Evolutionary conservation across 1,284 basidiomycete species (phyloP).

Genomic region (Anthracocystis setariae): DNA sequence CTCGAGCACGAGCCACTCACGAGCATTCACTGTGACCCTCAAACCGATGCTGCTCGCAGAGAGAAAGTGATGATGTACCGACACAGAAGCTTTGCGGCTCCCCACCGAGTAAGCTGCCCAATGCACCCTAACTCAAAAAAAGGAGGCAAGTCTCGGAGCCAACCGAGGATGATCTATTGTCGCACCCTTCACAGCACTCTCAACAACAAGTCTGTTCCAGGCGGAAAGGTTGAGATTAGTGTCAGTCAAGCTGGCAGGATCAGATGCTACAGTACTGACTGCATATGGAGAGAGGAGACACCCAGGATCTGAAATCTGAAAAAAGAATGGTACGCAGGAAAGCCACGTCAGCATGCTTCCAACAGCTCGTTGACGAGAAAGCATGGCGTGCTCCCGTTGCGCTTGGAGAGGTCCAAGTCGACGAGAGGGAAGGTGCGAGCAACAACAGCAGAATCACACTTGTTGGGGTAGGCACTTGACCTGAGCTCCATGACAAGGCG

Average conservation of each 20-base stretch:
- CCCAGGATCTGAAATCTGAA: conserved; percentile 2
- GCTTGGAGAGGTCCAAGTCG: too few species aligned
- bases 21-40: too few species aligned
- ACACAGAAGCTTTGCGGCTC: neutral
- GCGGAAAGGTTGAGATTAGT: conserved; percentile 1
- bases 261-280: neutral
- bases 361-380: too few species aligned
- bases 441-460: neutral
- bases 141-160: too few species aligned
- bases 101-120: neutral
- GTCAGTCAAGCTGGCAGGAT: neutral
- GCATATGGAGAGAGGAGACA: neutral
- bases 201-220: too few species aligned
- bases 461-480: conserved; percentile 5
- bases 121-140: neutral
- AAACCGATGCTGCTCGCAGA: too few species aligned
- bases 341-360: conserved; percentile 5
- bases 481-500: neutral
- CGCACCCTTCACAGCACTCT: neutral
- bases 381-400: too few species aligned
- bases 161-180: too few species aligned
- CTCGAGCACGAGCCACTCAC: too few species aligned
- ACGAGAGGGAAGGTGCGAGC: too few species aligned
- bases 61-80: too few species aligned
- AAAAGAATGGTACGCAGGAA: neutral